phyloP scores from a whole-genome alignment of 805 yeast genomes.

The Blastobotrys peoriensis region DNA sequence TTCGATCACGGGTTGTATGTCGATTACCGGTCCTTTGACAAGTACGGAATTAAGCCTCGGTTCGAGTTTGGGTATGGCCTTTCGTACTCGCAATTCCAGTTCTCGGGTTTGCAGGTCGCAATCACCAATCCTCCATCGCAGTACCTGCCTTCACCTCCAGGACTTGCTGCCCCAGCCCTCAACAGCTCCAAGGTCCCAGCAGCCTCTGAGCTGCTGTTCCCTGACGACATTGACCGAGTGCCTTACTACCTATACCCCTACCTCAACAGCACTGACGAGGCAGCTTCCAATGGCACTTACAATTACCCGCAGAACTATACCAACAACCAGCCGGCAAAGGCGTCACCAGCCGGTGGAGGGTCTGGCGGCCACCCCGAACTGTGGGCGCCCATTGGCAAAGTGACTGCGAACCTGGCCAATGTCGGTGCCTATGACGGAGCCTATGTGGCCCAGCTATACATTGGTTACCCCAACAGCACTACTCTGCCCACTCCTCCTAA shows the following conservation, averaged over 20 bases:
- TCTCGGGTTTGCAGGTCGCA: slow-evolving; percentile 38
- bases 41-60: slow-evolving; percentile 48
- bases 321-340: slow-evolving; percentile 25
- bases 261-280: slow-evolving; percentile 30
- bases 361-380: slow-evolving; percentile 54
- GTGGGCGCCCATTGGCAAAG: slow-evolving; percentile 47
- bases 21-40: slow-evolving; percentile 56
- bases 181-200: slow-evolving; percentile 11
- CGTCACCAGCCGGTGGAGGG: slow-evolving; percentile 34
- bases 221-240: slow-evolving; percentile 47
- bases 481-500: slow-evolving; percentile 43
- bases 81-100: slow-evolving; percentile 42
- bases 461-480: slow-evolving; percentile 39
- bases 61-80: slow-evolving; percentile 60
- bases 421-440: slow-evolving; percentile 43
- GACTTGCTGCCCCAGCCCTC: slow-evolving; percentile 31
- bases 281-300: slow-evolving; percentile 31
- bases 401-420: slow-evolving; percentile 42
- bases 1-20: slow-evolving; percentile 40
- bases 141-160: slow-evolving; percentile 39
- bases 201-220: slow-evolving; percentile 44
- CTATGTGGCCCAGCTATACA: slow-evolving; percentile 47
- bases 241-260: slow-evolving; percentile 57
- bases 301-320: slow-evolving; percentile 36
- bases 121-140: slow-evolving; percentile 41